Percentiles rank a stretch among this genome's conserved stretches.
Conservation (phyloP, 495 filamentous ascomycete genomes). For the Ramalina intermedia region DNA sequence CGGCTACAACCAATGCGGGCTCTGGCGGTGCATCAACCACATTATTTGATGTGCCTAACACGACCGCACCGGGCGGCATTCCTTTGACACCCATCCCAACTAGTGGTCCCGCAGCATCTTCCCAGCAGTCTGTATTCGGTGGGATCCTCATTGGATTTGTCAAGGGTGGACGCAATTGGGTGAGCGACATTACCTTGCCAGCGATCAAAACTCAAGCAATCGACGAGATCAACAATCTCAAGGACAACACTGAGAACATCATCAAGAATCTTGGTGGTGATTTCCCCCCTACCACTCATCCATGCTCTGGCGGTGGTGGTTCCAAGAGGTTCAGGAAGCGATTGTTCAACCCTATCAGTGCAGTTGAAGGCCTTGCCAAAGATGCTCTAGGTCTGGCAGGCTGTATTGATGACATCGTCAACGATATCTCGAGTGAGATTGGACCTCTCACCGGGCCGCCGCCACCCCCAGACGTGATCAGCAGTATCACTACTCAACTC, state of each 20-base stretch:
- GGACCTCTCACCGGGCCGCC: slow-evolving; percentile 4
- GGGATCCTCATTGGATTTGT: slow-evolving; percentile 2
- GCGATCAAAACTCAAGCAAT: slow-evolving; percentile 4
- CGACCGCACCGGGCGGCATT: neutral
- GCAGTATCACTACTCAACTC: neutral
- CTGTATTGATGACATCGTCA: slow-evolving; percentile 5
- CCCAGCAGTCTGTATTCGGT: neutral
- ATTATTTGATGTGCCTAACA: neutral
- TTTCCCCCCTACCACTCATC: neutral
- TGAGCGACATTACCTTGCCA: neutral
- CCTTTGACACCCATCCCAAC: neutral
- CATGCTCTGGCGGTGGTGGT: neutral
- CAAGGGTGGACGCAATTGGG: neutral
- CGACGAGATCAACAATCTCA: neutral
- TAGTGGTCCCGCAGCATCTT: neutral
- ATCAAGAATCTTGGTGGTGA: slow-evolving; percentile 1
- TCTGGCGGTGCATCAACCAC: neutral
- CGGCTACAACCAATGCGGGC: neutral
- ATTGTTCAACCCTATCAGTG: neutral
- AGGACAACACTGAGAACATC: neutral
- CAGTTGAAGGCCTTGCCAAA: neutral
- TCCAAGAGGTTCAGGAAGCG: neutral
- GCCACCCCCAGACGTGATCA: slow-evolving; percentile 1
- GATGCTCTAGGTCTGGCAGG: slow-evolving; percentile 5
- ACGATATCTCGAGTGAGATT: slow-evolving; percentile 3